Evolutionary conservation across 768 basidiomycete species (phyloP), one percentile per base, ranked within the genome.

Genomic region (Hypsizygus marmoreus): DNA sequence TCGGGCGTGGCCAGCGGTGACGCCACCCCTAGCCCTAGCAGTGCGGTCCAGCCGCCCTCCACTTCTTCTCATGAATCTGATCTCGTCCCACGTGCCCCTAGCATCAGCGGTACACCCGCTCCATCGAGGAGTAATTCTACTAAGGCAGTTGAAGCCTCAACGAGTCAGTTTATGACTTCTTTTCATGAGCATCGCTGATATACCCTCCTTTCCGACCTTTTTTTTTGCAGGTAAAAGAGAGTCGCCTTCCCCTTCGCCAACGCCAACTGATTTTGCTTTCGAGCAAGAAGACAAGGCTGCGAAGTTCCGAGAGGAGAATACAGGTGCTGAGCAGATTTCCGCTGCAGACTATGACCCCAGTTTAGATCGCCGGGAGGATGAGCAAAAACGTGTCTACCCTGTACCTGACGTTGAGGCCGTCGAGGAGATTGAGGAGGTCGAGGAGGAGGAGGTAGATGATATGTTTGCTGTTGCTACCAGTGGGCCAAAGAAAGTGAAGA

Each of bases 261-360:
- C 77, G 13, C 76, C 81, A 2, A 73, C 56, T 36, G 73, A 71
- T 14, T 91, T 94, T 56, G 75, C 81, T 23, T 73, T 92, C 17
- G 78, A 83, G 14, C 70, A 77, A 40, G 73, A 75, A 26, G 71
- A 67, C 14, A 69, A 67, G 13, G 70, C 77, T 26, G 72, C 70
- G 6, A 74, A 76, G 43, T 70, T 68, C 12, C 73, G 71, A 51
- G 65, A 64, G 24, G 72, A 74, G 51, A 73, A 77, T 38, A 71
- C 67, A 28, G 70, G 67, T 43, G 64, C 73, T 63, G 83, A 87
- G 54, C 88, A 92, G 59, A 74, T 97, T 33, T 88, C 84, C 23
- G 95, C 95, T 16, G 95, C 93, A 34, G 95, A 97, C 67, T 97
- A 97, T 66, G 89, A 97, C 50, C 75, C 76, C 2, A 75, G 71